Evolutionary conservation across 192 early-diverging fungal species (phyloP).

Genomic region (Anaeromyces robustus): DNA sequence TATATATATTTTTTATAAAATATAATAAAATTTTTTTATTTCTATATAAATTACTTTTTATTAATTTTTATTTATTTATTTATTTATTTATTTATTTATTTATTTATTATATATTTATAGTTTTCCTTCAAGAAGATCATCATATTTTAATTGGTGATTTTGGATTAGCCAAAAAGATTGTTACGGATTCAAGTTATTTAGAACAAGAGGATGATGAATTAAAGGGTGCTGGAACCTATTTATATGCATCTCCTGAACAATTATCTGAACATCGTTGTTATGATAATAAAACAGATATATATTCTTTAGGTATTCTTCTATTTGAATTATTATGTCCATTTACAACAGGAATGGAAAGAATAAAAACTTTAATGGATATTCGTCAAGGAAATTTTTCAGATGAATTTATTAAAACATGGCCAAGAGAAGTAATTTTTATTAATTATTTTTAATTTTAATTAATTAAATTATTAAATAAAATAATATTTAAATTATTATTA

Average conservation of each 20-base stretch:
- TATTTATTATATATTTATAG: neutral
- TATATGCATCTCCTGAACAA: conserved; percentile 9
- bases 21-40: conserved; percentile 6
- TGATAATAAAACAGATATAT: conserved; percentile 58
- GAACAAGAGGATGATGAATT: conserved; percentile 1
- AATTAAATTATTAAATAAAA: too few species aligned
- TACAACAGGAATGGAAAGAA: conserved; percentile 80
- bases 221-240: conserved; percentile 4
- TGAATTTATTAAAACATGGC: conserved; percentile 44
- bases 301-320: conserved; percentile 88
- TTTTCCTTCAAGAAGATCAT: conserved; percentile 6
- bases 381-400: conserved; percentile 50
- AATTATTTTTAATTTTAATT: neutral
- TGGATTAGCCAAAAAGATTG: conserved; percentile 51
- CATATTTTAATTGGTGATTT: conserved; percentile 68
- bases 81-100: neutral
- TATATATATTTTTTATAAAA: too few species aligned
- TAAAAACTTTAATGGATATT: conserved; percentile 42
- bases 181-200: neutral
- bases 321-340: conserved; percentile 89
- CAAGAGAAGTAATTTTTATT: conserved; percentile 38
- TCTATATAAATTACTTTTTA: conserved; percentile 3
- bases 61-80: conserved; percentile 5
- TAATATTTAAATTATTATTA: too few species aligned
- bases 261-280: conserved; percentile 11